Percentiles rank a stretch among this genome's conserved stretches.
Conservation (phyloP, 2,329 filamentous ascomycete species). For the Cordyceps fumosorosea region DNA sequence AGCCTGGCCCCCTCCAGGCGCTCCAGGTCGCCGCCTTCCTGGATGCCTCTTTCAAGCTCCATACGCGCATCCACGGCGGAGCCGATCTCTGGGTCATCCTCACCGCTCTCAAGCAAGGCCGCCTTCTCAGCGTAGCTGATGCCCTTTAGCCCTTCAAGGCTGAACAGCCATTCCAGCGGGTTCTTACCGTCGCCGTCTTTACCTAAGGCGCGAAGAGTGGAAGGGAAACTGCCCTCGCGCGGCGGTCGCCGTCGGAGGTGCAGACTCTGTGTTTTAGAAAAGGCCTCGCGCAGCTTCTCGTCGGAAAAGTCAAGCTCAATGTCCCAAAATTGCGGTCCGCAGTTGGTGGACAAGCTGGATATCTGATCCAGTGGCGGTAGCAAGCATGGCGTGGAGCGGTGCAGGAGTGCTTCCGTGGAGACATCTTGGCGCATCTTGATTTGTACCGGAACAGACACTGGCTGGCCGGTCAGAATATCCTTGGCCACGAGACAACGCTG, state of each 20-base stretch:
- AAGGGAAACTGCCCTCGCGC: constrained; percentile 62
- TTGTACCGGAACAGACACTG: constrained; percentile 65
- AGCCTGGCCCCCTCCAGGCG: constrained; percentile 43
- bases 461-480: constrained; percentile 76
- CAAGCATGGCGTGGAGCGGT: constrained; percentile 51
- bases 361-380: constrained; percentile 61
- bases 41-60: constrained; percentile 49
- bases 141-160: constrained; percentile 45
- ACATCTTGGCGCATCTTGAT: constrained; percentile 48
- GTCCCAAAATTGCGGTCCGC: constrained; percentile 69
- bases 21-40: constrained; percentile 35
- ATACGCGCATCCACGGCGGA: constrained; percentile 64
- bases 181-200: constrained; percentile 25
- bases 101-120: constrained; percentile 48
- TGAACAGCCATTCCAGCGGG: constrained; percentile 70
- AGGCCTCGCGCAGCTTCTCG: constrained; percentile 51
- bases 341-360: constrained; percentile 50
- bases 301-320: constrained; percentile 70
- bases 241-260: constrained; percentile 65
- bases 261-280: constrained; percentile 64
- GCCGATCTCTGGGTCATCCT: constrained; percentile 41
- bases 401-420: constrained; percentile 31
- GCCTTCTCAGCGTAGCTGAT: constrained; percentile 62
- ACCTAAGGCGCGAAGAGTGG: constrained; percentile 68
- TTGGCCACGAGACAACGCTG: constrained; percentile 81